Evolutionary conservation across 2,329 filamentous ascomycete genomes (phyloP).

Genomic region (Thielaviopsis ethacetica): DNA sequence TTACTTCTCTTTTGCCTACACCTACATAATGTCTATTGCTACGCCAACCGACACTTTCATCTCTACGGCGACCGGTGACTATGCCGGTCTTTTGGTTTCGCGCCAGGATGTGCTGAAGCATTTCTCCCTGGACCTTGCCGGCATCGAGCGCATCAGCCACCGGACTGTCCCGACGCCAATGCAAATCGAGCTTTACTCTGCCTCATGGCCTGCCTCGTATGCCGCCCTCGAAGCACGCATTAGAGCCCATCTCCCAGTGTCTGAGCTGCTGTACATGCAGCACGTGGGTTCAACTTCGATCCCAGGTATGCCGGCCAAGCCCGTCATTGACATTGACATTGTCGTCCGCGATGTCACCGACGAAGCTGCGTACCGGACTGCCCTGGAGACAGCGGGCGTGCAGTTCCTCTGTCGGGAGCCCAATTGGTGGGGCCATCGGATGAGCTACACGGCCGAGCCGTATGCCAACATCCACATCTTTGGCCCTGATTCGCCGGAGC

Average conservation of each 20-base stretch:
- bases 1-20: background rate
- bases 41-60: background rate
- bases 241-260: conserved; percentile 18
- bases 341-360: conserved; percentile 23
- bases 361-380: conserved; percentile 26
- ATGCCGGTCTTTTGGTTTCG: conserved; percentile 1
- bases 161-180: conserved; percentile 16
- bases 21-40: background rate
- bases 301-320: conserved; percentile 31
- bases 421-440: conserved; percentile 30
- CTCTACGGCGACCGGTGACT: background rate
- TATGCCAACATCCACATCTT: conserved; percentile 32
- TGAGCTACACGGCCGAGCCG: conserved; percentile 19
- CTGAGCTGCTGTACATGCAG: conserved; percentile 21
- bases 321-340: conserved; percentile 36
- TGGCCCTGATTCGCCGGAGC: conserved; percentile 25
- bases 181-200: conserved; percentile 22
- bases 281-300: conserved; percentile 37
- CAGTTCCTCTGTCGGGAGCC: conserved; percentile 30
- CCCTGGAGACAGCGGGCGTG: conserved; percentile 28
- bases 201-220: conserved; percentile 22
- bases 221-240: conserved; percentile 20
- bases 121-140: conserved; percentile 14
- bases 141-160: conserved; percentile 16
- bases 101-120: conserved; percentile 17